Evolutionary conservation across 495 filamentous ascomycete genomes (phyloP), one percentile per base, ranked within the genome.

Genomic region (Ascodesmis nigricans): DNA sequence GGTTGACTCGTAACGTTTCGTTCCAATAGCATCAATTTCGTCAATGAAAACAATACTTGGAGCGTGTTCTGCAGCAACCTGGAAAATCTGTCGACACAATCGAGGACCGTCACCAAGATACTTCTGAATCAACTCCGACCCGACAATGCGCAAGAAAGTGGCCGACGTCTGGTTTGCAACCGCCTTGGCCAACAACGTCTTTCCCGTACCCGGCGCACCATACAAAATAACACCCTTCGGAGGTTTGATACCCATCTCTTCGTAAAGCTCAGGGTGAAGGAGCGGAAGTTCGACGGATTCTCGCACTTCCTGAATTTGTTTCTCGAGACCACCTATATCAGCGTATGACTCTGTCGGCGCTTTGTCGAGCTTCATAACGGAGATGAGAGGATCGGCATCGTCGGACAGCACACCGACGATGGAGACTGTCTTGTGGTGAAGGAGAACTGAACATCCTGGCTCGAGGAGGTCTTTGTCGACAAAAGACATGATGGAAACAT

Each of bases 181-280:
- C 8, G 87, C 87, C 60, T 99, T 99, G 36, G 87, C 87, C 29
- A 99, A 66, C 5, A 99, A 62, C 2, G 87, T 99, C 61, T 99
- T 99, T 52, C 87, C 87, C 11, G 87, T 99, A 56, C 87, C 87
- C 0, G 87, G 87, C 3, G 78, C 81, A 58, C 87, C 87, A 58
- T 99, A 99, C 21, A 99, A 76, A 49, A 99, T 99, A 39, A 99
- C 87, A 64, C 87, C 87, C 65, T 99, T 99, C 21, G 87, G 87
- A 17, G 87, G 84, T 57, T 95, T 99, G 65, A 99, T 95, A 52
- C 87, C 87, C 87, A 99, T 99, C 60, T 99, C 87, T 57, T 99
- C 87, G 56, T 99, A 99, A 9, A 99, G 63, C 58, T 99, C 87
- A 0, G 87, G 87, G 52, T 99, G 87, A 40, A 99, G 68, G 31